A percentile compares a stretch with the other conserved stretches of the same genome.
Evolutionary conservation across 2,329 filamentous ascomycete species (phyloP).

Genomic region (Mycosphaerella arachidis): DNA sequence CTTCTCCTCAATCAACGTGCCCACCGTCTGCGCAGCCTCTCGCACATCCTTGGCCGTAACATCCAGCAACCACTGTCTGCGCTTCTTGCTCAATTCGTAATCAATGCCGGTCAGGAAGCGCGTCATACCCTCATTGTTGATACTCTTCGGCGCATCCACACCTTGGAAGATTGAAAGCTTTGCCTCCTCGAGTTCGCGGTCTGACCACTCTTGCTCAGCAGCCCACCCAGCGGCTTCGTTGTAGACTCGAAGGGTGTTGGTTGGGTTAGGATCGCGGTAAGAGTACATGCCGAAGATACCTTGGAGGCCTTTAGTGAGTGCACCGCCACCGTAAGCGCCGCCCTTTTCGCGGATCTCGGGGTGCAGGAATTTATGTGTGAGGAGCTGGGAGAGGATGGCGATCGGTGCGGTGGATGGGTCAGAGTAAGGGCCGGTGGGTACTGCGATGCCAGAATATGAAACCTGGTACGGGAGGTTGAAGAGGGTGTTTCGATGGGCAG

Average conservation of each 20-base stretch:
- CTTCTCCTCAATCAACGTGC: conserved; percentile 53
- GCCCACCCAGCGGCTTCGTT: conserved; percentile 77
- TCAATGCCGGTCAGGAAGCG: conserved; percentile 81
- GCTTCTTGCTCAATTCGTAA: conserved; percentile 80
- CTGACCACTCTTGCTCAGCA: conserved; percentile 72
- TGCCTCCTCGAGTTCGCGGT: conserved; percentile 86
- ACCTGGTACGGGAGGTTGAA: conserved; percentile 96
- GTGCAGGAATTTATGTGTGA: conserved; percentile 94
- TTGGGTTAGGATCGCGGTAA: conserved; percentile 92
- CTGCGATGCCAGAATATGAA: conserved; percentile 80
- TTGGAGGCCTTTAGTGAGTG: conserved; percentile 72
- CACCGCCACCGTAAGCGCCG: conserved; percentile 89
- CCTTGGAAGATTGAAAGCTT: conserved; percentile 92
- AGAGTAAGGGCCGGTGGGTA: conserved; percentile 80
- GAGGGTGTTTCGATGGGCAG: conserved; percentile 61
- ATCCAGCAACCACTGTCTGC: conserved; percentile 79
- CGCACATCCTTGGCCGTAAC: conserved; percentile 77
- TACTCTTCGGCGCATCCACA: conserved; percentile 81
- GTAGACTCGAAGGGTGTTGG: conserved; percentile 84
- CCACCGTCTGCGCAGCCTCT: conserved; percentile 73
- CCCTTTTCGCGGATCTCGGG: conserved; percentile 98
- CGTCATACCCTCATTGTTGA: conserved; percentile 82
- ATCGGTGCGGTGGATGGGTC: conserved; percentile 71
- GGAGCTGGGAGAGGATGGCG: conserved; percentile 81
- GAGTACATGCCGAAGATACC: conserved; percentile 93